Evolutionary conservation across 2,329 filamentous ascomycete genomes (phyloP), one percentile per base, ranked within the genome.

Genomic region (Atkinsonella texensis): DNA sequence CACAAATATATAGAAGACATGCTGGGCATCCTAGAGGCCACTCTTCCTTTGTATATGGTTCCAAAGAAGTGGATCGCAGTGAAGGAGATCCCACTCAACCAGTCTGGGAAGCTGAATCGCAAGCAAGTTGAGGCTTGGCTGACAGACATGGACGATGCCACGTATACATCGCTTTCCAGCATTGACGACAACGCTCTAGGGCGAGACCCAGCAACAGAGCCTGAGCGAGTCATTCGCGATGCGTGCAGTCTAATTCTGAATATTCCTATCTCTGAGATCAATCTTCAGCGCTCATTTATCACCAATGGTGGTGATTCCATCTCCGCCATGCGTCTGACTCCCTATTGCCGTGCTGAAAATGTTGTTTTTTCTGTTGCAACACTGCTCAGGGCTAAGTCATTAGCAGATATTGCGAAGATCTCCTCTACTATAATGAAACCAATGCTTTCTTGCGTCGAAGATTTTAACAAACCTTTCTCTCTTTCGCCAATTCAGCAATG

Each of bases 281-380:
- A 62, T 0, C 47, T 60, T 0, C 60, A 65, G 10, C 60, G 64
- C 40, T 63, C 64, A 43, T 73, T 74, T 46, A 61, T 71, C 13
- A 56, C 58, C 4, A 58, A 72, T 0, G 71, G 72, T 2, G 72
- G 72, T 1, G 71, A 74, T 47, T 74, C 71, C 13, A 72, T 74
- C 33, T 59, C 60, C 1, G 70, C 71, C 2, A 74, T 74, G 61
- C 62, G 66, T 10, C 59, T 72, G 12, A 63, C 65, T 5, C 70
- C 75, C 12, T 59, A 62, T 3, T 68, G 65, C 39, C 63, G 64
- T 9, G 59, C 62, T 7, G 58, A 61, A 2, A 60, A 59, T 1
- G 53, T 70, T 1, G 49, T 54, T 31, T 53, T 69, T 10, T 62
- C 63, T 0, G 65, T 70, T 32, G 43, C 49, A 11, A 46, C 35